Percentiles rank a stretch among this genome's conserved stretches.
Conservation (phyloP, 2,329 filamentous ascomycete species). For the Rutstroemia sydowiana region DNA sequence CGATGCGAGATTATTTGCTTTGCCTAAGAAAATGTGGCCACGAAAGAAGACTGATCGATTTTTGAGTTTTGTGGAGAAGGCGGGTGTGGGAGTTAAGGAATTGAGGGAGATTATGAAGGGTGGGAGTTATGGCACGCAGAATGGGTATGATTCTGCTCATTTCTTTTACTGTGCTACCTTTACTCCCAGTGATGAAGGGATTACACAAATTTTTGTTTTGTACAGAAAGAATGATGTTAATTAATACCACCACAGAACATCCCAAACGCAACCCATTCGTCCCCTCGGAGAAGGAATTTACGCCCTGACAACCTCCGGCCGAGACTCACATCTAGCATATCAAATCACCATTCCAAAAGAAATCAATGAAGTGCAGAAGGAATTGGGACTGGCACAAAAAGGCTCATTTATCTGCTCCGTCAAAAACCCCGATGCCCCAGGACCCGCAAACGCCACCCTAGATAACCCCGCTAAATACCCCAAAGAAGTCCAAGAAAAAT, state of each 20-base stretch:
- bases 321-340: slow-evolving; percentile 72
- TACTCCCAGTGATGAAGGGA: not conserved
- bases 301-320: slow-evolving; percentile 64
- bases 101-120: slow-evolving; percentile 65
- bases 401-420: slow-evolving; percentile 74
- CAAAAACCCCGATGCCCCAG: slow-evolving; percentile 68
- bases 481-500: slow-evolving; percentile 64
- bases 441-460: slow-evolving; percentile 56
- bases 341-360: slow-evolving; percentile 66
- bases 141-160: slow-evolving; percentile 40
- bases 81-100: slow-evolving; percentile 54
- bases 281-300: slow-evolving; percentile 84
- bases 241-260: slow-evolving; percentile 37
- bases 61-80: slow-evolving; percentile 78
- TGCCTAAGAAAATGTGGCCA: slow-evolving; percentile 82
- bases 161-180: not conserved
- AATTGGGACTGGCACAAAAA: slow-evolving; percentile 62
- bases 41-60: slow-evolving; percentile 61
- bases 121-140: slow-evolving; percentile 68
- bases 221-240: not conserved
- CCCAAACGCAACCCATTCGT: slow-evolving; percentile 57
- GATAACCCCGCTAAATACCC: slow-evolving; percentile 63
- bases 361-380: slow-evolving; percentile 63
- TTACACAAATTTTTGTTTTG: not conserved
- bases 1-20: slow-evolving; percentile 64